A percentile compares a stretch with the other conserved stretches of the same genome.
These are phyloP conservation scores for Tolypocladium endophyticum DNA, from an alignment of 2,329 filamentous ascomycete species.

Conservation along the genomic window DNA sequence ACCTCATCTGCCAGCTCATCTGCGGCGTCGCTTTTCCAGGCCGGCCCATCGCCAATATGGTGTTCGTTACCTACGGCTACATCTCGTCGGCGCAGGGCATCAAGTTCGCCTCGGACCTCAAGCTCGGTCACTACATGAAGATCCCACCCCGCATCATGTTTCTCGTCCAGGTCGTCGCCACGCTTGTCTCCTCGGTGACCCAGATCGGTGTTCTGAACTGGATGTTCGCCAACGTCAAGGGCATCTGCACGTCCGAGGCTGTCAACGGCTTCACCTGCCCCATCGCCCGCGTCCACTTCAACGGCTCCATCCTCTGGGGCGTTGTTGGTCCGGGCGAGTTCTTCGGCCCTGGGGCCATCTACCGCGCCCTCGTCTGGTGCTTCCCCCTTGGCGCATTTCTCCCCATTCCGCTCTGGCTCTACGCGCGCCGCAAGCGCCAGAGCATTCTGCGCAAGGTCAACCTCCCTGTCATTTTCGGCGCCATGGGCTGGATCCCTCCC, in stretches of 20 bases:
- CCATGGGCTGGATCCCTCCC: slow-evolving; percentile 76
- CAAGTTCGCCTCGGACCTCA: slow-evolving; percentile 80
- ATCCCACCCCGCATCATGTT: slow-evolving; percentile 73
- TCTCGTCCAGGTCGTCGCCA: slow-evolving; percentile 66
- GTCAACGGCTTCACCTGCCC: slow-evolving; percentile 83
- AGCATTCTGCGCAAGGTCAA: slow-evolving; percentile 68
- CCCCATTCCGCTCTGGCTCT: slow-evolving; percentile 64
- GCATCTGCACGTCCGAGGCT: slow-evolving; percentile 69
- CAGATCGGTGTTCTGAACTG: slow-evolving; percentile 82
- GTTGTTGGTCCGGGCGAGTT: slow-evolving; percentile 76
- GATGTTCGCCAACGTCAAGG: slow-evolving; percentile 72
- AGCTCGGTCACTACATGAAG: slow-evolving; percentile 83
- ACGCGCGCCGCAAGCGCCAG: slow-evolving; percentile 47
- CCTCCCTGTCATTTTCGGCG: slow-evolving; percentile 73
- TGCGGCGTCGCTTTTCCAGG: slow-evolving; percentile 76
- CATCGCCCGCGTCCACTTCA: slow-evolving; percentile 80
- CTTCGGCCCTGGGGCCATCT: slow-evolving; percentile 66
- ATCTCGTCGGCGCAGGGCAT: slow-evolving; percentile 82
- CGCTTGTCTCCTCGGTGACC: slow-evolving; percentile 64
- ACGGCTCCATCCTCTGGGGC: slow-evolving; percentile 82
- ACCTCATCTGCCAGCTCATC: slow-evolving; percentile 76
- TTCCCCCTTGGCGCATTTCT: slow-evolving; percentile 68
- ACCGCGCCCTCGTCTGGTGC: slow-evolving; percentile 69
- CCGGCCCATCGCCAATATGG: slow-evolving; percentile 83
- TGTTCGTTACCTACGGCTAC: slow-evolving; percentile 85